Evolutionary conservation across 2,329 filamentous ascomycete genomes (phyloP), one percentile per base, ranked within the genome.

Genomic region (Phialemoniopsis sp.): DNA sequence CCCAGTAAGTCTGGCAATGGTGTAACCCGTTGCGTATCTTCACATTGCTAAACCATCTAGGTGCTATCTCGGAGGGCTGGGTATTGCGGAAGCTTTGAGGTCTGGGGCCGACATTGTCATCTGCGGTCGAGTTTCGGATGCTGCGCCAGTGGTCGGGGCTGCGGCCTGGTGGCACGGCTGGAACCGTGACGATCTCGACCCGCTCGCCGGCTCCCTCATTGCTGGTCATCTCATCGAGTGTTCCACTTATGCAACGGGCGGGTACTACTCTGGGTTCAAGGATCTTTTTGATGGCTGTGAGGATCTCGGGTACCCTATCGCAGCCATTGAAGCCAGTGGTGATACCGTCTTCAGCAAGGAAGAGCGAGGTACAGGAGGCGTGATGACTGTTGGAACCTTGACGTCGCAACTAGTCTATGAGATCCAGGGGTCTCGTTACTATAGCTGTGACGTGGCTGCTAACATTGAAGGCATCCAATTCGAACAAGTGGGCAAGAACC

Each of bases 141-240:
- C 65, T 1, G 58, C 57, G 5, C 65, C 64, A 1, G 66, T 70
- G 1, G 70, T 73, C 17, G 70, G 64, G 0, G 67, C 67, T 1
- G 67, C 70, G 0, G 66, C 62, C 59, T 73, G 57, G 45, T 74
- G 70, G 71, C 59, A 72, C 45, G 51, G 55, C 3, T 75, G 70
- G 70, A 41, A 41, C 3, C 59, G 63, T 18, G 57, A 49, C 8
- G 58, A 66, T 26, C 71, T 64, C 37, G 61, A 73, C 41, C 42
- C 54, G 19, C 59, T 73, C 12, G 70, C 68, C 3, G 63, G 64
- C 1, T 51, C 63, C 5, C 46, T 70, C 5, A 56, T 72, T 30
- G 61, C 62, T 4, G 66, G 65, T 1, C 64, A 70, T 50, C 46
- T 70, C 28, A 67, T 69, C 39, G 66, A 70, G 46, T 69, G 66